phyloP scores from a whole-genome alignment of 2,329 filamentous ascomycete species.

The Diplodia scrobiculata region DNA sequence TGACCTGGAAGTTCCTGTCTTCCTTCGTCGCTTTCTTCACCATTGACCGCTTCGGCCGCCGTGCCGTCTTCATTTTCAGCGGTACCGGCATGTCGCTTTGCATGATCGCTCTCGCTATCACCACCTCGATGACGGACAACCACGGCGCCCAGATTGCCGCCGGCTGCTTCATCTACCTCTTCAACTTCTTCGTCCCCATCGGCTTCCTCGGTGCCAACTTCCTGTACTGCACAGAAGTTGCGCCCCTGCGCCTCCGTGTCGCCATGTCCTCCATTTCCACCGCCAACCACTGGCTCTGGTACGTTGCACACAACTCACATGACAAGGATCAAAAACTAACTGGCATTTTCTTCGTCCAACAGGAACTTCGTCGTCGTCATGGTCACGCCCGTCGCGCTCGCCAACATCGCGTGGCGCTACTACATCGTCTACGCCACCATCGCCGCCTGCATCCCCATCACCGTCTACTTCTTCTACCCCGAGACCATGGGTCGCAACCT shows the following conservation, averaged over 20 bases:
- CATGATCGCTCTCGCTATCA: conserved; percentile 58
- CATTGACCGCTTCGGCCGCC: conserved; percentile 56
- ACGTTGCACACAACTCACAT: conserved; percentile 30
- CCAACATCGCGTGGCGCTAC: conserved; percentile 56
- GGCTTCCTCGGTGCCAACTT: conserved; percentile 63
- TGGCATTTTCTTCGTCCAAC: conserved; percentile 34
- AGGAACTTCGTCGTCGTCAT: conserved; percentile 50
- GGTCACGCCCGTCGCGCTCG: conserved; percentile 53
- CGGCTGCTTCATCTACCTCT: conserved; percentile 61
- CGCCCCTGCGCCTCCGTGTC: conserved; percentile 56
- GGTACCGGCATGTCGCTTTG: conserved; percentile 57
- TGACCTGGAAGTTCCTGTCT: conserved; percentile 61
- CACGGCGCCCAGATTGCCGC: conserved; percentile 54
- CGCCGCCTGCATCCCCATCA: conserved; percentile 50
- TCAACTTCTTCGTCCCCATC: conserved; percentile 63
- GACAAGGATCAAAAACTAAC: conserved; percentile 35
- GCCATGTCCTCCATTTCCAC: conserved; percentile 61
- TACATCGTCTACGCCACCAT: conserved; percentile 56
- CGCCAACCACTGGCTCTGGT: conserved; percentile 57
- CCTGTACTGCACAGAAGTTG: conserved; percentile 62
- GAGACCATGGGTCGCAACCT: conserved; percentile 56
- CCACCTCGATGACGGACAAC: conserved; percentile 55
- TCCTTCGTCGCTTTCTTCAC: conserved; percentile 55
- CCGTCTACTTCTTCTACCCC: conserved; percentile 52
- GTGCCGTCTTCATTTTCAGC: conserved; percentile 56